These are phyloP conservation scores for Theobroma grandiflorum DNA, from an alignment of 441 rosid genomes.

Conservation along the genomic window DNA sequence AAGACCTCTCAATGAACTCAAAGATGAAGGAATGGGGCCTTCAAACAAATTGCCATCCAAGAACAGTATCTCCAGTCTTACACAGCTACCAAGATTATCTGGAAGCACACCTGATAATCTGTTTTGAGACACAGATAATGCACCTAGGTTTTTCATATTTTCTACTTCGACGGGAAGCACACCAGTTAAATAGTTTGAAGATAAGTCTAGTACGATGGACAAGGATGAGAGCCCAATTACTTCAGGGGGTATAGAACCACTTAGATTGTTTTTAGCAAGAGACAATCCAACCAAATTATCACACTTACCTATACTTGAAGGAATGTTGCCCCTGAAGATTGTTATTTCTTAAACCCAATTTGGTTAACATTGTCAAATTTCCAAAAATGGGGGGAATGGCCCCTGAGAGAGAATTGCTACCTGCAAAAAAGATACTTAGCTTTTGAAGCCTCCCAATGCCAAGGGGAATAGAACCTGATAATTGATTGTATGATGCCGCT, in stretches of 20 bases:
- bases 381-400: neutral
- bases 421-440: accelerated
- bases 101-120: neutral
- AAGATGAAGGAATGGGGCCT: conserved; percentile 32
- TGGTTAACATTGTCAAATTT: neutral
- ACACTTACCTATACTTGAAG: neutral
- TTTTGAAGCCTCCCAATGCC: neutral
- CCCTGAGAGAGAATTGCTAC: neutral
- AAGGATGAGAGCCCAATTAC: conserved; percentile 1
- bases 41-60: neutral
- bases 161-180: conserved; percentile 19
- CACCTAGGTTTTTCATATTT: neutral
- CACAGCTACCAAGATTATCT: neutral
- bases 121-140: neutral
- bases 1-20: conserved; percentile 28
- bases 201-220: neutral
- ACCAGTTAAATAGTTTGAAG: conserved; percentile 17
- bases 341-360: neutral
- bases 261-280: conserved; percentile 17
- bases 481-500: neutral
- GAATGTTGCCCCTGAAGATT: conserved; percentile 27
- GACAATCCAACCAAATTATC: neutral
- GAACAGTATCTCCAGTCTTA: neutral
- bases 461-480: conserved; percentile 12
- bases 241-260: conserved; percentile 20